These are phyloP conservation scores for Mycena leptocephala DNA, from an alignment of 768 basidiomycete genomes.

Conservation along the genomic window DNA sequence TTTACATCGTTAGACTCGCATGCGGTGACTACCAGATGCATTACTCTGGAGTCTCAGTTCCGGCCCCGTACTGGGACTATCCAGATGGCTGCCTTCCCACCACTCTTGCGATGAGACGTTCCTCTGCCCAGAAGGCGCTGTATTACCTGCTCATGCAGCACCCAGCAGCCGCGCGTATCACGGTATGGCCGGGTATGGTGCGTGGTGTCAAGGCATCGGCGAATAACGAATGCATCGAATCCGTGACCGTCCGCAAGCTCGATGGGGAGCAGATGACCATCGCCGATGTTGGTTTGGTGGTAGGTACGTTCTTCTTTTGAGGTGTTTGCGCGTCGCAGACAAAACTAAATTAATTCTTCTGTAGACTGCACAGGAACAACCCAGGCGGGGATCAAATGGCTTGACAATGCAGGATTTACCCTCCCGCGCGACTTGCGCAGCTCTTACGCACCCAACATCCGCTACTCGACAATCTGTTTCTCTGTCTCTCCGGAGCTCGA, in stretches of 20 bases:
- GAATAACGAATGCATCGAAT: slow-evolving; percentile 9
- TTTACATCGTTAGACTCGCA: not conserved
- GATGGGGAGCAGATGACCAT: slow-evolving; percentile 15
- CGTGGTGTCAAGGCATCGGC: not conserved
- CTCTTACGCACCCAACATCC: not conserved
- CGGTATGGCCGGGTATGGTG: slow-evolving; percentile 14
- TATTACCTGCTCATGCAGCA: slow-evolving; percentile 11
- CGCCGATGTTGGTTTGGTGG: slow-evolving; percentile 21
- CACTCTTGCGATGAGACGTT: slow-evolving; percentile 33
- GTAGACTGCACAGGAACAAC: slow-evolving; percentile 23
- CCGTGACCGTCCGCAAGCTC: slow-evolving; percentile 30
- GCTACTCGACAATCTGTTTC: not conserved
- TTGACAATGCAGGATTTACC: not conserved
- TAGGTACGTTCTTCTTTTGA: slow-evolving; percentile 7
- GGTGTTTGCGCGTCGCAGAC: not conserved
- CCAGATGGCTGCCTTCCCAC: slow-evolving; percentile 23
- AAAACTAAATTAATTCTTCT: not conserved
- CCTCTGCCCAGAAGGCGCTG: slow-evolving; percentile 38
- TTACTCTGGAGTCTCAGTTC: slow-evolving; percentile 32
- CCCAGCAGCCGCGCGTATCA: not conserved
- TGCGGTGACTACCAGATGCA: slow-evolving; percentile 14
- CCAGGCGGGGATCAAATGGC: slow-evolving; percentile 15
- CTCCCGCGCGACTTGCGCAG: not conserved
- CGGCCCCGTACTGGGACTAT: slow-evolving; percentile 16
- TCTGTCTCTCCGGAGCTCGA: not conserved